phyloP scores from a whole-genome alignment of 371 early-diverging fungal species.

The Phascolomyces articulosus region DNA sequence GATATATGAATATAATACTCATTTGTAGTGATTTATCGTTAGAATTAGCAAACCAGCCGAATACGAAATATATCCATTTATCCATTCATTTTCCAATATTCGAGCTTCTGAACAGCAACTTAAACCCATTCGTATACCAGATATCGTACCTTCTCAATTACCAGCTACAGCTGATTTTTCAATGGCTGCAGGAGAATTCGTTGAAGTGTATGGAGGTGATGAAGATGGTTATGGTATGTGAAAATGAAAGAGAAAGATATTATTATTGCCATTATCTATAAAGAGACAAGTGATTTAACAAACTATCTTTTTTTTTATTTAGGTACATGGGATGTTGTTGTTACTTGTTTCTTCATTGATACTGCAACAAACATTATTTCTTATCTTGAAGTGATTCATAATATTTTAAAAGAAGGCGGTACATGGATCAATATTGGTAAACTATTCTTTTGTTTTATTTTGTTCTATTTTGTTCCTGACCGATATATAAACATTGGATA shows the following conservation, averaged over 20 bases:
- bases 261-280: too few relatives aligned
- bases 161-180: slow-evolving; percentile 82
- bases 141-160: slow-evolving; percentile 70
- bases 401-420: slow-evolving; percentile 78
- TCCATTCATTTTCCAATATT: slow-evolving; percentile 89
- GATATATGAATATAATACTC: too few relatives aligned
- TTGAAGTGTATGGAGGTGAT: slow-evolving; percentile 78
- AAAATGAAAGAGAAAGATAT: too few relatives aligned
- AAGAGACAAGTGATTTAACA: not conserved
- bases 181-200: slow-evolving; percentile 96
- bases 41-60: slow-evolving; percentile 36
- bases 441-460: not conserved
- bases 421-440: slow-evolving; percentile 95
- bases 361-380: slow-evolving; percentile 91
- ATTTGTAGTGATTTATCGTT: too few relatives aligned
- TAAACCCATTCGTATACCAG: slow-evolving; percentile 76
- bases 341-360: slow-evolving; percentile 96
- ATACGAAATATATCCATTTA: slow-evolving; percentile 84
- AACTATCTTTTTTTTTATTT: not conserved
- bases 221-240: slow-evolving; percentile 54
- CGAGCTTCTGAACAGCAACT: slow-evolving; percentile 63
- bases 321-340: slow-evolving; percentile 86
- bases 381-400: slow-evolving; percentile 83
- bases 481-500: too few relatives aligned
- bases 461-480: too few relatives aligned